These are phyloP conservation scores for Corylus heterophylla DNA, from an alignment of 306 rosid species.

Conservation along the genomic window DNA sequence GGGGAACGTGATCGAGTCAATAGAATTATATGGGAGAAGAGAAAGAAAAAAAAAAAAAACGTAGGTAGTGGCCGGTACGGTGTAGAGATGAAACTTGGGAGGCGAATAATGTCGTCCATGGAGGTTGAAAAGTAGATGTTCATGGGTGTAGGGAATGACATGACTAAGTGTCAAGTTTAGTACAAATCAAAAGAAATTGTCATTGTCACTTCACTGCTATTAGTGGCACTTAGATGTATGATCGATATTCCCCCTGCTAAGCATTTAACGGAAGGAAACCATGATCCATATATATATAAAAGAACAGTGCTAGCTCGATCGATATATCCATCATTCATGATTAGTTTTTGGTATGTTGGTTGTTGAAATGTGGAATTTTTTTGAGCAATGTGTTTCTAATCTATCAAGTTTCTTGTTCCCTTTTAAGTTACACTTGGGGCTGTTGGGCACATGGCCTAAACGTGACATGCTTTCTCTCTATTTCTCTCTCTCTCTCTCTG, in stretches of 20 bases:
- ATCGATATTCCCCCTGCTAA: background rate
- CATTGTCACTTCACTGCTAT: conserved; percentile 33
- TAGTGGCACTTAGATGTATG: conserved; percentile 21
- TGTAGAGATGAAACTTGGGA: no score
- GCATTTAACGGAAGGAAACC: background rate
- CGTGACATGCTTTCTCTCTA: conserved; percentile 38
- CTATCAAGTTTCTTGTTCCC: conserved; percentile 53
- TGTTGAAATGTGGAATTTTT: conserved; percentile 53
- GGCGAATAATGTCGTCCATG: no score
- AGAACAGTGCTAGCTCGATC: conserved; percentile 31
- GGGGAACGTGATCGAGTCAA: no score
- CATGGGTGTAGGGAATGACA: conserved; percentile 32
- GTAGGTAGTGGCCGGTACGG: no score
- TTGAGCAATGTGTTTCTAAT: conserved; percentile 28
- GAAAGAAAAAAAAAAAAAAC: no score
- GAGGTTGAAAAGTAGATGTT: conserved; percentile 30
- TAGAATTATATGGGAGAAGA: no score
- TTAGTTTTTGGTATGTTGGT: conserved; percentile 62
- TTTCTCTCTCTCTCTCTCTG: conserved; percentile 17
- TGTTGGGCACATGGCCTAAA: conserved; percentile 63
- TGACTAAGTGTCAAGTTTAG: conserved; percentile 47
- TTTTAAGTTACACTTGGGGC: conserved; percentile 59
- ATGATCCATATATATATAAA: conserved; percentile 26
- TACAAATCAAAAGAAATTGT: conserved; percentile 37
- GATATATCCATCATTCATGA: conserved; percentile 32